A percentile compares a stretch with the other conserved stretches of the same genome.
Conservation (phyloP, 2,329 filamentous ascomycete species). For the Diaporthe helianthi region DNA sequence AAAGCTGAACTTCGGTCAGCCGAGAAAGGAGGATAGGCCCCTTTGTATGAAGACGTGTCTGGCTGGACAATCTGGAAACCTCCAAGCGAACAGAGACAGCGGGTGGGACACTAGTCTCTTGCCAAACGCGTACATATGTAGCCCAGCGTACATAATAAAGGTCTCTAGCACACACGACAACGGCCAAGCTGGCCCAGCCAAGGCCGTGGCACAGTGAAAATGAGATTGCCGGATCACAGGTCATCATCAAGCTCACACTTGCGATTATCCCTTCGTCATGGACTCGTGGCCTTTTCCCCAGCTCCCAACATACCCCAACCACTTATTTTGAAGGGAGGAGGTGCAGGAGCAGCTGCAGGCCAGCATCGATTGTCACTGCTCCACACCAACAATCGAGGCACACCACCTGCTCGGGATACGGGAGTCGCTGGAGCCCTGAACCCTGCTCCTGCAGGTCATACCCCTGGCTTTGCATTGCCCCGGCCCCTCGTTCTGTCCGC, state of each 20-base stretch:
- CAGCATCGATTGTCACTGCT: conserved; percentile 12
- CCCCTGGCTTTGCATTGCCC: conserved; percentile 16
- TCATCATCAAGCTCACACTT: neutral
- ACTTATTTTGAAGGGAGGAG: neutral
- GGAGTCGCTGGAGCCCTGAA: conserved; percentile 19
- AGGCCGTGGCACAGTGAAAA: conserved; percentile 20
- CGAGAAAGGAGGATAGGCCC: conserved; percentile 1
- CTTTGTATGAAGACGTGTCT: conserved; percentile 17
- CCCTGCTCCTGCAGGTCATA: conserved; percentile 22
- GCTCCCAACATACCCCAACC: neutral
- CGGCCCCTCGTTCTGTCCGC: neutral
- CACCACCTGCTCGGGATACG: conserved; percentile 28
- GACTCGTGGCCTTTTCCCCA: conserved; percentile 22
- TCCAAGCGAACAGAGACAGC: conserved; percentile 9
- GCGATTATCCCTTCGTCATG: conserved; percentile 7
- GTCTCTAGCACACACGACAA: too few relatives aligned
- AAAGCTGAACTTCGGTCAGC: neutral
- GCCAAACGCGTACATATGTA: too few relatives aligned
- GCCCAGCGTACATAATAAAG: too few relatives aligned
- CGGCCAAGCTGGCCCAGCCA: conserved; percentile 3
- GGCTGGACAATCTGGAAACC: neutral
- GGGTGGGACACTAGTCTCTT: conserved; percentile 3
- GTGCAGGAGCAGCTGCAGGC: neutral
- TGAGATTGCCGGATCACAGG: conserved; percentile 12
- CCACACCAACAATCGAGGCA: conserved; percentile 22